Percentiles rank a stretch among this genome's conserved stretches.
Evolutionary conservation across 225 moss, liverwort and hornwort species (phyloP).

Genomic region (Straminergon stramineum): DNA sequence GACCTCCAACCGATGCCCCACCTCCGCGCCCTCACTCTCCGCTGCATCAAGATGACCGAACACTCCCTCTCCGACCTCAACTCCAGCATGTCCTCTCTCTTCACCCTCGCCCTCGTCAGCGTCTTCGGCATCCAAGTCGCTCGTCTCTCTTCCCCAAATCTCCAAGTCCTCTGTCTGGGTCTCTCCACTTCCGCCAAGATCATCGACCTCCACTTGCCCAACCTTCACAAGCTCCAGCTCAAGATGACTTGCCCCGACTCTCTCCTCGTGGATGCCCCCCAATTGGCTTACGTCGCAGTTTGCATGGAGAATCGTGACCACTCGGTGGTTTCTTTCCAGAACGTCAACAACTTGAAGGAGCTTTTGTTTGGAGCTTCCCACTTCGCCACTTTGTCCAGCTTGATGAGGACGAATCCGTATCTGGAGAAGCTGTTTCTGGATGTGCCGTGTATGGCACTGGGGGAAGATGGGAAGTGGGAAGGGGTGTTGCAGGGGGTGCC

Average conservation of each 20-base stretch:
- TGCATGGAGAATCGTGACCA: slow-evolving; percentile 77
- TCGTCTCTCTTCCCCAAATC: slow-evolving; percentile 1
- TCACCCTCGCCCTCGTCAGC: slow-evolving; percentile 58
- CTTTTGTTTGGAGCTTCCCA: slow-evolving; percentile 78
- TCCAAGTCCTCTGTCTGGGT: slow-evolving; percentile 61
- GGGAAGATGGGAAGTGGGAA: slow-evolving; percentile 66
- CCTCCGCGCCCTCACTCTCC: slow-evolving; percentile 44
- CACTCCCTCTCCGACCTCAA: slow-evolving; percentile 45
- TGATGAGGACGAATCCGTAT: slow-evolving; percentile 15
- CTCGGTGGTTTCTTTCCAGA: slow-evolving; percentile 32
- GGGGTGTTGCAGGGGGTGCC: slow-evolving; percentile 30
- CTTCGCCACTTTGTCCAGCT: slow-evolving; percentile 38
- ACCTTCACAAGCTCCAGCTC: slow-evolving; percentile 56
- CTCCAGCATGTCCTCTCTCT: slow-evolving; percentile 39
- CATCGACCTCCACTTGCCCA: slow-evolving; percentile 42
- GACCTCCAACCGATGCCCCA: background rate
- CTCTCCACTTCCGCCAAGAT: slow-evolving; percentile 51
- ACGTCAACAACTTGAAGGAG: slow-evolving; percentile 40
- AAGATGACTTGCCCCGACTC: slow-evolving; percentile 79
- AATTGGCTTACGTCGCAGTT: slow-evolving; percentile 54
- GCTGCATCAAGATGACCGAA: slow-evolving; percentile 79
- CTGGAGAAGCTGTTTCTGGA: slow-evolving; percentile 80
- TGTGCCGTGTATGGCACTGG: slow-evolving; percentile 80
- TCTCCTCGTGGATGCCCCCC: slow-evolving; percentile 38
- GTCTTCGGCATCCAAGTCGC: slow-evolving; percentile 76